A percentile compares a stretch with the other conserved stretches of the same genome.
Evolutionary conservation across 1,284 basidiomycete genomes (phyloP).

Genomic region (Microbotryomycetes sp.): DNA sequence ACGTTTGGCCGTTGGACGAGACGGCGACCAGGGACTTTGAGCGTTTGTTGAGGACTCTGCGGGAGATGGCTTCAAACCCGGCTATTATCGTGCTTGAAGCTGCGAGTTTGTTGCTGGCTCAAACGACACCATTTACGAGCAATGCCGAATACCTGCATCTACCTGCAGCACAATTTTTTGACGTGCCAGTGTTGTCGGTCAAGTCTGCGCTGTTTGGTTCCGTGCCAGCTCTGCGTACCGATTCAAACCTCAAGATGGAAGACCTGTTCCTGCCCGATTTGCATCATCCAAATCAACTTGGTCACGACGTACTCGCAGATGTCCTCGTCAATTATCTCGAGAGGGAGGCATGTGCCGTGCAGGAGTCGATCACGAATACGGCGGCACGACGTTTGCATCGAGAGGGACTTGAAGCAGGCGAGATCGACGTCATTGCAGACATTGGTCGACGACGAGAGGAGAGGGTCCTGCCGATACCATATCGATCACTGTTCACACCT

Average conservation of each 20-base stretch:
- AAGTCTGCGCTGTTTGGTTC: conserved; percentile 27
- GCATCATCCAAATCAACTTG: conserved; percentile 8
- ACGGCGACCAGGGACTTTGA: conserved; percentile 28
- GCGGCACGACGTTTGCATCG: background rate
- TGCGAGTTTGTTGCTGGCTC: conserved; percentile 22
- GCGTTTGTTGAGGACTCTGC: conserved; percentile 14
- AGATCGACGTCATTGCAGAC: conserved; percentile 18
- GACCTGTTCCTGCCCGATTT: conserved; percentile 6
- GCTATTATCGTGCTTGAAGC: conserved; percentile 31
- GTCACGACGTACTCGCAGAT: conserved; percentile 9
- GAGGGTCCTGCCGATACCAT: conserved; percentile 1
- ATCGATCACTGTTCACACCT: conserved; percentile 17
- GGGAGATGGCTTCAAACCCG: conserved; percentile 24
- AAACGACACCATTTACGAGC: conserved; percentile 4
- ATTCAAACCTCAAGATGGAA: conserved; percentile 1
- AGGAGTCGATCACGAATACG: conserved; percentile 2
- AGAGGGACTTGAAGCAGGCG: too few relatives aligned
- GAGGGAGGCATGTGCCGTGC: background rate
- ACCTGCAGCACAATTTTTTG: conserved; percentile 30
- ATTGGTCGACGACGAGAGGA: conserved; percentile 9
- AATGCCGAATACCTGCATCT: conserved; percentile 31
- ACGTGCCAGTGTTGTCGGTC: conserved; percentile 30
- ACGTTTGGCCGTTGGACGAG: conserved; percentile 26
- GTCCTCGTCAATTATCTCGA: conserved; percentile 5
- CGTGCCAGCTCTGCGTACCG: background rate